Conservation (phyloP, 177 flowering plant genomes). For the Vitis hybrid region DNA sequence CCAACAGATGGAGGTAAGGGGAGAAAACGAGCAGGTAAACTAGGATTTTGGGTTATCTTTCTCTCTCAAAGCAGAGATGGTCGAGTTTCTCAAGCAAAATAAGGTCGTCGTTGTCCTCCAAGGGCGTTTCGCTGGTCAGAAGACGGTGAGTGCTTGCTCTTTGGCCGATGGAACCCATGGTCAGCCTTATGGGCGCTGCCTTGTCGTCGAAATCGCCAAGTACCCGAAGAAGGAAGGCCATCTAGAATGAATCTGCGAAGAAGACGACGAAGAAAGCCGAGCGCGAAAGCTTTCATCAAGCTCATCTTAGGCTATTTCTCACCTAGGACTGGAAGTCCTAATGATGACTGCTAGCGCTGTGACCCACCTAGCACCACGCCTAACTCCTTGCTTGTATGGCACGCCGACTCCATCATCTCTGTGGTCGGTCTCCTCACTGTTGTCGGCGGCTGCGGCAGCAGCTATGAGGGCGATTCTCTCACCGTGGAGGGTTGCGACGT, state of each 20-base stretch:
- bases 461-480: too few relatives aligned
- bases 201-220: constrained; percentile 28
- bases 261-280: constrained; percentile 33
- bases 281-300: constrained; percentile 31
- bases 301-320: constrained; percentile 5
- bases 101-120: constrained; percentile 34
- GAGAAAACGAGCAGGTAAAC: too few relatives aligned
- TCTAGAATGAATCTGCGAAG: constrained; percentile 38
- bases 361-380: too few relatives aligned
- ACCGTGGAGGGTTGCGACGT: too few relatives aligned
- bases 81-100: constrained; percentile 30
- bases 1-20: too few relatives aligned
- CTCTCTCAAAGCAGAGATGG: constrained; percentile 12
- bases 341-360: too few relatives aligned
- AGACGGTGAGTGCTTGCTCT: not conserved
- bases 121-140: constrained; percentile 34
- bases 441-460: rapidly evolving
- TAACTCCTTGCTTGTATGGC: too few relatives aligned
- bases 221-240: constrained; percentile 41
- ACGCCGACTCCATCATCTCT: too few relatives aligned
- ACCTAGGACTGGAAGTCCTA: too few relatives aligned
- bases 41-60: too few relatives aligned
- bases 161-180: constrained; percentile 34
- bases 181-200: constrained; percentile 32
- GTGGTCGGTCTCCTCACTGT: too few relatives aligned